Base-by-base conservation (phyloP, 1,284 basidiomycete genomes). In the Marasmius tenuissimus region DNA sequence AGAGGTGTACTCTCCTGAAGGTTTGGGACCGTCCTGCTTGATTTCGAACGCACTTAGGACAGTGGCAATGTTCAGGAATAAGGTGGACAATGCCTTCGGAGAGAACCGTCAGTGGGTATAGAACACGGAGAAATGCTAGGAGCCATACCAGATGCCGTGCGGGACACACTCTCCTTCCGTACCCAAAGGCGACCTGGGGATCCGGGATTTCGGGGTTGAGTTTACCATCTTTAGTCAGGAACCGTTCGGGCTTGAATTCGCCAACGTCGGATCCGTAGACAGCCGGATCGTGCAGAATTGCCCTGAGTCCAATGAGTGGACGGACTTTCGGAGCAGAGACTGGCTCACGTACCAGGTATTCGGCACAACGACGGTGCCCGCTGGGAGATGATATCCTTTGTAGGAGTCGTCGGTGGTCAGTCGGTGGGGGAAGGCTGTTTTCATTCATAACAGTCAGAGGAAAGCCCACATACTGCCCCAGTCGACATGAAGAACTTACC, bases 151-250 rank as follows among this genome's bases (percentile, higher is more conserved):
- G 27, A 34, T 48, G 47, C 33, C 59, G 50, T 49, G 55, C 64
- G n/a, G 64, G 64, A 50, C 64, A 65, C 18, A 59, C 49, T 37
- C 64, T 52, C 42, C 64, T 50, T 52, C 60, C 64, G 39, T 58
- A 65, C 9, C 64, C 64, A 48, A 65, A 65, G 14, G 57, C 59
- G 16, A 55, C 60, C 18, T 61, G 49, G 9, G 61, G 61, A 38
- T 55, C 59, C 47, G 38, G 20, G 6, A 65, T 27, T 33, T 54
- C 51, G 10, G 49, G 58, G 39, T 65, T 52, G 14, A 63, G 57
- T 9, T 16, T 33, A 37, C 61, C 61, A 45, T 59, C 54, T 16
- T 35, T 22, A 22, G 61, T 62, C 12, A 65, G 57, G 57, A 65
- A 65, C 33, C 64, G 61, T 37, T 63, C 61, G n/a, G 64, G 64